Base-by-base conservation (phyloP, 441 rosid species). In the Francoa sonchifolia region DNA sequence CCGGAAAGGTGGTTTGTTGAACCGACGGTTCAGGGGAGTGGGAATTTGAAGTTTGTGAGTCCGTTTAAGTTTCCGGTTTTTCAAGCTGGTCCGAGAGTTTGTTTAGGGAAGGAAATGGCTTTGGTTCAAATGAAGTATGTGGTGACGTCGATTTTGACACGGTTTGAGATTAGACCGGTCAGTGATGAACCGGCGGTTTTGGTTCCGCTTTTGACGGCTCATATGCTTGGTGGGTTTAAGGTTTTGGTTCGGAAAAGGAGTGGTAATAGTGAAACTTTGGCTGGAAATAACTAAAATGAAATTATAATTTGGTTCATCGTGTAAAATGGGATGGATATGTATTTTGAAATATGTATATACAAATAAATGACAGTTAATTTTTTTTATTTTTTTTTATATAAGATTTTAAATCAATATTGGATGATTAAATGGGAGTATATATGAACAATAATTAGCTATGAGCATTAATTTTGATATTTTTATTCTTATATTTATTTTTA, bases 211-310 rank as follows among this genome's bases (percentile, higher is more conserved):
- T 62, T 81, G 66, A 81, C 95, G 36, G 86, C 89, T 43, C 95
- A 81, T 73, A 85, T 85, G 93, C 79, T 82, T 51, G 79, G 83
- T 43, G 95, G 93, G 29, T 36, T 85, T 19, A 63, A 64, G 39
- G 86, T 78, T 45, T 29, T 61, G 48, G 65, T 81, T 63, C 53
- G 52, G 37, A 61, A 58, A 57, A 64, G 85, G 69, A 52, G 56
- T 27, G 8, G 3, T 11, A 21, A 12, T 16, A n/a, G 19, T 21
- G 30, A 27, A 33, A 35, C 26, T n/a, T n/a, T n/a, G n/a, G n/a
- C n/a, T n/a, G n/a, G n/a, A n/a, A n/a, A n/a, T n/a, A n/a, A n/a
- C n/a, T n/a, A n/a, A n/a, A n/a, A n/a, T n/a, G n/a, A n/a, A n/a
- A n/a, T n/a, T n/a, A n/a, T n/a, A n/a, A n/a, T n/a, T n/a, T n/a